phyloP scores from a whole-genome alignment of 208 protist genomes.

The Hexamita inflata region DNA sequence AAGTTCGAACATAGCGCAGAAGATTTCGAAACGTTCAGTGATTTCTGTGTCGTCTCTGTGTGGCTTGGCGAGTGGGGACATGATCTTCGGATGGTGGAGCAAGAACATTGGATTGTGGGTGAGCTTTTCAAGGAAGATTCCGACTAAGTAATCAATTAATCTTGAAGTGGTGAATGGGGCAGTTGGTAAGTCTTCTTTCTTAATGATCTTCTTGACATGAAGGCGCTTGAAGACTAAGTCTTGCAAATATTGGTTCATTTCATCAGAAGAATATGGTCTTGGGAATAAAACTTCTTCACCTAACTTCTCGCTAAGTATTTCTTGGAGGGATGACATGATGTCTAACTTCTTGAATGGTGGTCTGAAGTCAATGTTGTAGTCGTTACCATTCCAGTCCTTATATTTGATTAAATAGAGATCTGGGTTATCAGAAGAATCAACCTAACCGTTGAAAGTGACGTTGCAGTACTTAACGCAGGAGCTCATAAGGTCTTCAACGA shows the following conservation, averaged over 20 bases:
- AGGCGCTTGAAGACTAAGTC: neutral
- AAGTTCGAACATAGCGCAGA: slow-evolving; percentile 85
- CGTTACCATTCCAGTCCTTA: no score
- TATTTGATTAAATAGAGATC: slow-evolving; percentile 8
- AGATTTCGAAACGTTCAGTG: slow-evolving; percentile 98
- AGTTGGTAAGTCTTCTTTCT: neutral
- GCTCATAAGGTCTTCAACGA: slow-evolving; percentile 82
- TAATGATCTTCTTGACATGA: slow-evolving; percentile 33
- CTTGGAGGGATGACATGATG: slow-evolving; percentile 62
- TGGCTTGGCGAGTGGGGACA: slow-evolving; percentile 97
- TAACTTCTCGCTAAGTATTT: slow-evolving; percentile 61
- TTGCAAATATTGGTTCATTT: neutral
- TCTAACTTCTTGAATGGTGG: slow-evolving; percentile 83
- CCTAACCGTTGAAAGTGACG: slow-evolving; percentile 70
- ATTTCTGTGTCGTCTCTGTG: slow-evolving; percentile 59
- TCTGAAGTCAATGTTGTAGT: slow-evolving; percentile 81
- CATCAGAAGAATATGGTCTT: neutral
- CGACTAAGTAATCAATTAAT: slow-evolving; percentile 85
- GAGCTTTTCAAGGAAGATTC: slow-evolving; percentile 83
- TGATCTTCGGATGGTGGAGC: slow-evolving; percentile 92
- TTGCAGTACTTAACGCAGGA: slow-evolving; percentile 75
- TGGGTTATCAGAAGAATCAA: slow-evolving; percentile 68
- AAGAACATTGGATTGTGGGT: slow-evolving; percentile 94
- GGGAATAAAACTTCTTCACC: slow-evolving; percentile 14
- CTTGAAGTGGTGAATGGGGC: slow-evolving; percentile 78